Percentiles rank a stretch among this genome's conserved stretches.
phyloP scores from a whole-genome alignment of 352 stramenopile genomes.

The Globisporangium spiculum region DNA sequence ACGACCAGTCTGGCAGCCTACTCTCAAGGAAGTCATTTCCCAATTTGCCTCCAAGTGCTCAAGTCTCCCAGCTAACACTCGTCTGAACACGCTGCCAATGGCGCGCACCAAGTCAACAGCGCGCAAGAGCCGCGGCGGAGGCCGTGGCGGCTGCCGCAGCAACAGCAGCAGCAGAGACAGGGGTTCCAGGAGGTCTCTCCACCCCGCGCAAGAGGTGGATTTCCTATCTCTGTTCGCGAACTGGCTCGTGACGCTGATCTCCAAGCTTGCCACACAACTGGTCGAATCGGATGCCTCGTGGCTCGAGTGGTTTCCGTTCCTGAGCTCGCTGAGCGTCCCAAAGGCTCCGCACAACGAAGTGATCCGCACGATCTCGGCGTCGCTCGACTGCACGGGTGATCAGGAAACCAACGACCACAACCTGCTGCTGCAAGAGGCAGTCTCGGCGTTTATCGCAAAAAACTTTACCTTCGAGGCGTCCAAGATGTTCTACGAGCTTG shows the following conservation, averaged over 20 bases:
- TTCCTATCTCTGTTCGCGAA: neutral
- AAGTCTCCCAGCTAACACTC: neutral
- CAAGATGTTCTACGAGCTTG: conserved; percentile 12
- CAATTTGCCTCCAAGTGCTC: neutral
- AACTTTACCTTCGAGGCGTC: neutral
- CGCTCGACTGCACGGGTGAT: neutral
- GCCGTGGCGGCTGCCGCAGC: neutral
- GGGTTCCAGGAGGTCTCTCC: neutral
- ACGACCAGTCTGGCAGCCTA: neutral
- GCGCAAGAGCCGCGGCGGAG: neutral
- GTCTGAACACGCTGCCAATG: neutral
- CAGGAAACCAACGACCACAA: conserved; percentile 15
- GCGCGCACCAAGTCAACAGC: conserved; percentile 6
- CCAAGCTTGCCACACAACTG: neutral
- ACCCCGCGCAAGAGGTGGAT: neutral
- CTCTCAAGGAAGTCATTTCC: neutral
- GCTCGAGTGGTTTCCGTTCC: conserved; percentile 5
- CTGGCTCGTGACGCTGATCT: conserved; percentile 5
- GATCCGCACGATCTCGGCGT: conserved; percentile 7
- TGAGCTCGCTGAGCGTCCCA: neutral
- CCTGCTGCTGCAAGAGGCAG: conserved; percentile 11
- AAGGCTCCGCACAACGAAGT: neutral
- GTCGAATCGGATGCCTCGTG: neutral
- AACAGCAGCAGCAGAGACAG: neutral
- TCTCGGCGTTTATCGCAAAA: conserved; percentile 8